phyloP scores from a whole-genome alignment of 1,284 basidiomycete genomes.

The Sporisorium graminicola region DNA sequence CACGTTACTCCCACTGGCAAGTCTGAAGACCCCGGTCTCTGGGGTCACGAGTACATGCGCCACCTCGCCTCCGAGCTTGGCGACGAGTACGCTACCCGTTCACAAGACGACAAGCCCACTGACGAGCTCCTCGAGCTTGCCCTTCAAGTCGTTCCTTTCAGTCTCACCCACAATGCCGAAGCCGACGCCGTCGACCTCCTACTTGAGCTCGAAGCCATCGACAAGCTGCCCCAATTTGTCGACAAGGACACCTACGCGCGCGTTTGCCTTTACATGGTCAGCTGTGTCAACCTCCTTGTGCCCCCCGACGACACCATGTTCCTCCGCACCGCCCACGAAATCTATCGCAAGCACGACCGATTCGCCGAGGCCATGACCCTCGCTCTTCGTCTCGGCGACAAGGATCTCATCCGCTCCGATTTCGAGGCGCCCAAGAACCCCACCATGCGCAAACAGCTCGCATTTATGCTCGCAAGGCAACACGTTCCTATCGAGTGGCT shows the following conservation, averaged over 20 bases:
- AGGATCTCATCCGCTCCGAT: slow-evolving; percentile 76
- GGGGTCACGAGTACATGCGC: slow-evolving; percentile 99
- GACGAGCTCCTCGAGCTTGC: slow-evolving; percentile 76
- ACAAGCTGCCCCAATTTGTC: slow-evolving; percentile 71
- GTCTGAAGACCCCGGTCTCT: slow-evolving; percentile 83
- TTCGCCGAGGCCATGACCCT: slow-evolving; percentile 92
- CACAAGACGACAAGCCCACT: slow-evolving; percentile 49
- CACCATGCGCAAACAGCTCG: slow-evolving; percentile 92
- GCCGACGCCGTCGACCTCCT: slow-evolving; percentile 97
- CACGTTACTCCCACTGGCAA: slow-evolving; percentile 44
- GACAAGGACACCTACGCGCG: slow-evolving; percentile 85
- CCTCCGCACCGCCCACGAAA: slow-evolving; percentile 87
- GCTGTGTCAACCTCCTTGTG: slow-evolving; percentile 88
- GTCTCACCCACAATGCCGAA: slow-evolving; percentile 94
- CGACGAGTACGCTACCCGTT: slow-evolving; percentile 81
- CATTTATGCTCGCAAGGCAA: slow-evolving; percentile 91
- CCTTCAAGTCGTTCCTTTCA: slow-evolving; percentile 88
- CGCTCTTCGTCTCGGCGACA: slow-evolving; percentile 87
- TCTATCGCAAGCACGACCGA: slow-evolving; percentile 89
- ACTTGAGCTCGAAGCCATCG: slow-evolving; percentile 92
- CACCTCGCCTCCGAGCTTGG: slow-evolving; percentile 97
- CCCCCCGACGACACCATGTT: slow-evolving; percentile 94
- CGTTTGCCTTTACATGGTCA: slow-evolving; percentile 98
- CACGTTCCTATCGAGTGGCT: slow-evolving; percentile 93
- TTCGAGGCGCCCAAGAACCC: slow-evolving; percentile 66